Evolutionary conservation across 805 yeast species (phyloP).

Genomic region (Wickerhamomyces sydowiorum): DNA sequence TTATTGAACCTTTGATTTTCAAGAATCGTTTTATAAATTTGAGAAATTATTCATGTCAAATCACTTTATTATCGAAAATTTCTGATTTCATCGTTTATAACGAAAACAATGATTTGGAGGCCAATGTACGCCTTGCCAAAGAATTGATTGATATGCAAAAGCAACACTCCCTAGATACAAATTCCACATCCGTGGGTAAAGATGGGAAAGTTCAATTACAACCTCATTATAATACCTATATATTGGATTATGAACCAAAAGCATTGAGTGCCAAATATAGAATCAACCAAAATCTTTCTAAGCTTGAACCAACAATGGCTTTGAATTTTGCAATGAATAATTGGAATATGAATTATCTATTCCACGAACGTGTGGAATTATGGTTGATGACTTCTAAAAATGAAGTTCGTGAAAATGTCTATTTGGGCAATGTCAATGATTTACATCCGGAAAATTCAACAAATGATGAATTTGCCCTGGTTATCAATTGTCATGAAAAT

Average conservation of each 20-base stretch:
- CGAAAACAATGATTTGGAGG: neutral
- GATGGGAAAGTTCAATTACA: neutral
- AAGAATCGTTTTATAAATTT: neutral
- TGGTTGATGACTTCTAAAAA: neutral
- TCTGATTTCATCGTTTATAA: neutral
- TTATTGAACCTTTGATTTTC: neutral
- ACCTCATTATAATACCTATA: neutral
- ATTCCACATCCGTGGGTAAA: neutral
- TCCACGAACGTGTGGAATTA: conserved; percentile 1
- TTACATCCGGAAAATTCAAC: neutral
- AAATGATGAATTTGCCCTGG: neutral
- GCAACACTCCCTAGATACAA: neutral
- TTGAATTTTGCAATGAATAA: neutral
- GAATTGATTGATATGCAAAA: neutral
- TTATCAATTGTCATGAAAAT: neutral
- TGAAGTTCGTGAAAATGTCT: neutral
- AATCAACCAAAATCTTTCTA: neutral
- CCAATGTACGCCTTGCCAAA: neutral
- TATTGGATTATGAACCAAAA: neutral
- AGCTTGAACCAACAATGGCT: neutral
- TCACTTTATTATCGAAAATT: neutral
- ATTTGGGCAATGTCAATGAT: neutral
- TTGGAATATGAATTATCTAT: conserved; percentile 1
- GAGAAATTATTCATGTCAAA: neutral
- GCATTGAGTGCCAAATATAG: neutral